Evolutionary conservation across 2,329 filamentous ascomycete species (phyloP).

Genomic region (Dryadomyces quercivorus): DNA sequence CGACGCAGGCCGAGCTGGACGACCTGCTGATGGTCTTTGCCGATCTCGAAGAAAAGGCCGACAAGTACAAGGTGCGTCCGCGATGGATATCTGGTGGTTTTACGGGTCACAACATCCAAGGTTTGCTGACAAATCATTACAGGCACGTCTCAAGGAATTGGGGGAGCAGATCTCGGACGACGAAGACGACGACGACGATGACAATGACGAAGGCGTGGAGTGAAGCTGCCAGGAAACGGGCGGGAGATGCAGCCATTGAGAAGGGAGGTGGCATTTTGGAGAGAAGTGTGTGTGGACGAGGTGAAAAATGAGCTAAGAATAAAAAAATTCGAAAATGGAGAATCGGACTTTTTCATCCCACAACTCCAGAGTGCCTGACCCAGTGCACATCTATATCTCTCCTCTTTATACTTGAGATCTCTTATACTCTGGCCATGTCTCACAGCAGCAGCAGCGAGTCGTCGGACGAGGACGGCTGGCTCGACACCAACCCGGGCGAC

Average conservation of each 20-base stretch:
- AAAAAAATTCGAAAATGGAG: not conserved
- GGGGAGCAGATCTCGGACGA: slow-evolving; percentile 64
- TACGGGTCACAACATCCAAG: too few relatives aligned
- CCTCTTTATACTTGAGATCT: too few relatives aligned
- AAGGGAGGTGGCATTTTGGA: not conserved
- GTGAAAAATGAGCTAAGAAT: not conserved
- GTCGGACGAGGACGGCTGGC: slow-evolving; percentile 23
- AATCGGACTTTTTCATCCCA: not conserved
- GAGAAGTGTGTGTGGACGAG: too few relatives aligned
- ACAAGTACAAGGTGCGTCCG: slow-evolving; percentile 56
- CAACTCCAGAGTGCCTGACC: too few relatives aligned
- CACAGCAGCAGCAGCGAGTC: slow-evolving; percentile 19
- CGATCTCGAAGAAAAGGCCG: slow-evolving; percentile 66
- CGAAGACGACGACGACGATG: slow-evolving; percentile 51
- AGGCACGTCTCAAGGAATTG: slow-evolving; percentile 50
- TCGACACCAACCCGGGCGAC: slow-evolving; percentile 30
- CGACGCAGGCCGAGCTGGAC: slow-evolving; percentile 62
- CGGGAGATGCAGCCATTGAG: slow-evolving; percentile 1
- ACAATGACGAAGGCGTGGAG: slow-evolving; percentile 28
- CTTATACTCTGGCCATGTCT: not conserved
- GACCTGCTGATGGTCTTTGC: slow-evolving; percentile 72
- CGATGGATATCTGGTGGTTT: not conserved
- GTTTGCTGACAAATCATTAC: not conserved
- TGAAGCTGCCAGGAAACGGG: slow-evolving; percentile 16
- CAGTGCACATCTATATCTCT: too few relatives aligned